Evolutionary conservation across 371 early-diverging fungal genomes (phyloP).

Genomic region (Syncephalis plumigaleata): DNA sequence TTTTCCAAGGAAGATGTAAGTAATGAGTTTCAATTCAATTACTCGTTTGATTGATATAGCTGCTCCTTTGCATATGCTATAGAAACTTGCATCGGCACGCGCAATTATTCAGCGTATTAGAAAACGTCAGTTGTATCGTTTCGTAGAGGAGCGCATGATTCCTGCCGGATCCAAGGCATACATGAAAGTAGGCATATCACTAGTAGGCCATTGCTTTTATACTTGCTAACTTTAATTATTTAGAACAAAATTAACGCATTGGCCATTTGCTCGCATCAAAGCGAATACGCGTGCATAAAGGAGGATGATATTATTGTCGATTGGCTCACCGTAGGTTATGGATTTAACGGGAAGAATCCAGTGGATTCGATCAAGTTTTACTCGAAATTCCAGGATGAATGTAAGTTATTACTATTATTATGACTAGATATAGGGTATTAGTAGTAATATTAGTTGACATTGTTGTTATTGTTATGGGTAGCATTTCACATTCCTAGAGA

Average conservation of each 20-base stretch:
- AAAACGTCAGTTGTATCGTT: constrained; percentile 64
- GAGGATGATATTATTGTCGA: constrained; percentile 57
- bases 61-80: not conserved
- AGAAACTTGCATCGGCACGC: constrained; percentile 43
- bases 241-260: constrained; percentile 25
- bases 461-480: not conserved
- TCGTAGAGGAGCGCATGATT: constrained; percentile 71
- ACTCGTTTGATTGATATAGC: not conserved
- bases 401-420: constrained; percentile 10
- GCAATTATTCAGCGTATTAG: constrained; percentile 52
- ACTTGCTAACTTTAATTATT: not conserved
- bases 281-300: constrained; percentile 18
- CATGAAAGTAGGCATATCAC: not conserved
- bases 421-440: not conserved
- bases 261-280: constrained; percentile 36
- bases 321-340: constrained; percentile 54
- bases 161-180: constrained; percentile 28
- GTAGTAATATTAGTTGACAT: not conserved
- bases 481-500: constrained; percentile 33
- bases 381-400: constrained; percentile 37
- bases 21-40: not conserved
- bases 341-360: constrained; percentile 70
- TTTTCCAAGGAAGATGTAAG: constrained; percentile 28
- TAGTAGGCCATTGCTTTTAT: too few relatives aligned
- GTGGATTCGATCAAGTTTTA: constrained; percentile 70